These are phyloP conservation scores for Coemansia sp. DNA, from an alignment of 192 early-diverging fungal species.

Conservation along the genomic window DNA sequence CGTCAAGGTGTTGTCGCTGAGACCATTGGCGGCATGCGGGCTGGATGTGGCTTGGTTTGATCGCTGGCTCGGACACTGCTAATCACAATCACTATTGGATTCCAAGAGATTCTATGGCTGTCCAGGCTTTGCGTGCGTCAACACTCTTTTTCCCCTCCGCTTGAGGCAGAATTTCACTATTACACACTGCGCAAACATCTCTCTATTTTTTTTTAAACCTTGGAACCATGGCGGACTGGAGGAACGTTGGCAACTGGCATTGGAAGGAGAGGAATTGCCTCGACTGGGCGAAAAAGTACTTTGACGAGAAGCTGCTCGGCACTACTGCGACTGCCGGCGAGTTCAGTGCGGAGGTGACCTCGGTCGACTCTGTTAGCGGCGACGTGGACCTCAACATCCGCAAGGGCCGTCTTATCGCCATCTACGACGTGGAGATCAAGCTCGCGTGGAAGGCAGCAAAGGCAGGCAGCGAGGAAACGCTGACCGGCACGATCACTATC, in stretches of 20 bases:
- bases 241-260: slow-evolving; percentile 70
- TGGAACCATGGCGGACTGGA: slow-evolving; percentile 68
- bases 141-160: not conserved
- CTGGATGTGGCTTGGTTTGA: too few relatives aligned
- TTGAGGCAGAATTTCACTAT: not conserved
- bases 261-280: slow-evolving; percentile 96
- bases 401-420: slow-evolving; percentile 94
- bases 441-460: slow-evolving; percentile 65
- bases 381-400: slow-evolving; percentile 95
- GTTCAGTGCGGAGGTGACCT: slow-evolving; percentile 56
- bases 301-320: slow-evolving; percentile 66
- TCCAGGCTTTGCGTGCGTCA: not conserved
- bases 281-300: slow-evolving; percentile 87
- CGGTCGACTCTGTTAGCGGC: slow-evolving; percentile 70
- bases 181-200: not conserved
- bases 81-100: not conserved
- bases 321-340: slow-evolving; percentile 60
- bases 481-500: slow-evolving; percentile 76
- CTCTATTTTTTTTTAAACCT: not conserved
- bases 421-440: slow-evolving; percentile 86
- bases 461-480: slow-evolving; percentile 39
- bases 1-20: too few relatives aligned
- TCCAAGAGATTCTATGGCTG: not conserved
- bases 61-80: too few relatives aligned
- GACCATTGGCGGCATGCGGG: too few relatives aligned